A percentile compares a stretch with the other conserved stretches of the same genome.
These are phyloP conservation scores for Sarcodon sp. DNA, from an alignment of 768 basidiomycete species.

Conservation along the genomic window DNA sequence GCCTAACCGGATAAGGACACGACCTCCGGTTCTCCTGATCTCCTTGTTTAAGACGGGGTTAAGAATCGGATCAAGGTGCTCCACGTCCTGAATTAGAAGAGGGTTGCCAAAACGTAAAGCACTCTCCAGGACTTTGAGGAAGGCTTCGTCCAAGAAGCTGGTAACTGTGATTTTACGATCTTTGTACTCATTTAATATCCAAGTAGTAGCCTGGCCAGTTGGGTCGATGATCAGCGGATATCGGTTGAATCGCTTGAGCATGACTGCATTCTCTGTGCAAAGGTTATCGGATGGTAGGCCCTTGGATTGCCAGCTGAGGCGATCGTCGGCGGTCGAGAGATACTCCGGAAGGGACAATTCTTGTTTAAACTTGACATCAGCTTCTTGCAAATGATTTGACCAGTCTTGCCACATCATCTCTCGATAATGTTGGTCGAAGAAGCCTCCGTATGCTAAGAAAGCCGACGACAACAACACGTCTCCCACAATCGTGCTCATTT, in stretches of 20 bases:
- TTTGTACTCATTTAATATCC: constrained; percentile 88
- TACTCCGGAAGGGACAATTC: constrained; percentile 93
- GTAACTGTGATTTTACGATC: constrained; percentile 97
- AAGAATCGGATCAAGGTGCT: constrained; percentile 92
- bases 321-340: constrained; percentile 92
- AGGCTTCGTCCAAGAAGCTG: constrained; percentile 96
- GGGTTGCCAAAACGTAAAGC: constrained; percentile 99
- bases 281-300: constrained; percentile 92
- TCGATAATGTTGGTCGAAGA: constrained; percentile 97
- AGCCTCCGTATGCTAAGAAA: constrained; percentile 94
- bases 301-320: constrained; percentile 91
- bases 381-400: constrained; percentile 79
- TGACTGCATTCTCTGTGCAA: constrained; percentile 98
- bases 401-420: constrained; percentile 97
- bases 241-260: constrained; percentile 95
- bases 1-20: constrained; percentile 91
- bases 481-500: constrained; percentile 98
- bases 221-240: constrained; percentile 98
- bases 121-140: constrained; percentile 96
- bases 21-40: constrained; percentile 90
- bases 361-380: constrained; percentile 82
- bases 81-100: constrained; percentile 94
- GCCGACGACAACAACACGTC: constrained; percentile 93
- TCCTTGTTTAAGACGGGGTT: constrained; percentile 97
- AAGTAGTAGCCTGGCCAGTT: constrained; percentile 91